Evolutionary conservation across 805 yeast genomes (phyloP), one percentile per base, ranked within the genome.

Genomic region (Yarrowia sp.): DNA sequence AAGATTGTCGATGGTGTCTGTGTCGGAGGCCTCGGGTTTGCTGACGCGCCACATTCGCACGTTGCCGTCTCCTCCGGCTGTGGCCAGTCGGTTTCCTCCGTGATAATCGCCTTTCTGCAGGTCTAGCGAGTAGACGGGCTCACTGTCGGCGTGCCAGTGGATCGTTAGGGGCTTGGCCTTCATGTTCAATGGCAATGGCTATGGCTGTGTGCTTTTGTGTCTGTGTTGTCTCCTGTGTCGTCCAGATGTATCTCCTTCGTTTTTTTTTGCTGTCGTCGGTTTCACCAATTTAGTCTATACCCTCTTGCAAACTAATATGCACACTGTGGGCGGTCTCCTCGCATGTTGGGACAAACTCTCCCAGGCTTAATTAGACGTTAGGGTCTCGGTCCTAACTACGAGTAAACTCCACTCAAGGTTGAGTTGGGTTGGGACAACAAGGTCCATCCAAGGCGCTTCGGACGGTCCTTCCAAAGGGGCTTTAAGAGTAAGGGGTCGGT

Each of bases 31-130:
- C 42, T 8, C 66, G 65, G 32, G 69, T 15, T 57, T 44, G 22
- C 33, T 13, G 36, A 79, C 67, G 48, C 73, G 66, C 80, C 82
- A 77, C 33, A 77, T 64, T 60, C 98, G 80, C n/a, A 91, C 88
- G 70, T 90, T 89, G 73, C 88, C 89, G 75, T 95, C 99, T 45
- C 98, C 98, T 28, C 98, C 98, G 0, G 91, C 96, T 0, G 98
- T 93, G 3, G 87, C 93, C 39, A 93, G 76, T 58, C 96, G 81
- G 17, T 53, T 35, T 28, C 64, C 50, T 7, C 45, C 45, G 39
- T 70, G 13, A 22, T 47, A 22, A 28, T 67, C 55, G 18, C 53
- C 42, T 13, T 77, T 77, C 69, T 77, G 79, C 62, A 78, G 76
- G 44, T 76, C 72, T 8, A 75, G 79, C 32, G 76, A 70, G 68